phyloP scores from a whole-genome alignment of 2,329 filamentous ascomycete genomes.

The Aspergillus proliferans region DNA sequence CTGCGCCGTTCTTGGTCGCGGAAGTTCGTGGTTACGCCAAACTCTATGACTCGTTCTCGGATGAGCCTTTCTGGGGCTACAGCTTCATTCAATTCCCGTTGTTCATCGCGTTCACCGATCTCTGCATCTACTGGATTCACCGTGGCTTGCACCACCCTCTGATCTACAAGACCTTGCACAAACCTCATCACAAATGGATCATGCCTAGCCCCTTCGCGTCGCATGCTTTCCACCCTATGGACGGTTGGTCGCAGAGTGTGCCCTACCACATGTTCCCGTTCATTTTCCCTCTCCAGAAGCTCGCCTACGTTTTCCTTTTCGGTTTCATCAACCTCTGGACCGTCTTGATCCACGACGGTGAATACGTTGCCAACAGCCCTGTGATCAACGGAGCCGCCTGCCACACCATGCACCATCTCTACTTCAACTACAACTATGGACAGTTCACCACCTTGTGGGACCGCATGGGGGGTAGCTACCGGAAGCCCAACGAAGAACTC shows the following conservation, averaged over 20 bases:
- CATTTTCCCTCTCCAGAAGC: conserved; percentile 85
- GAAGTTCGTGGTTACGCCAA: conserved; percentile 80
- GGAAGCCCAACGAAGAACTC: conserved; percentile 59
- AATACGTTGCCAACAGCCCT: conserved; percentile 82
- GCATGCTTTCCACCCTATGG: conserved; percentile 89
- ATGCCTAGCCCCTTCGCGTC: conserved; percentile 91
- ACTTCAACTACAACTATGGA: conserved; percentile 89
- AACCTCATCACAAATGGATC: conserved; percentile 98
- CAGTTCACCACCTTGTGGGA: conserved; percentile 95
- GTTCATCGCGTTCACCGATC: conserved; percentile 83
- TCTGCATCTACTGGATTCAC: conserved; percentile 85
- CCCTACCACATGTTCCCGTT: conserved; percentile 92
- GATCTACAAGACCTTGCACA: conserved; percentile 84
- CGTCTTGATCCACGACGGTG: conserved; percentile 89
- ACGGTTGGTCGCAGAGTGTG: conserved; percentile 79
- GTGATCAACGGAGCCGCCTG: conserved; percentile 90
- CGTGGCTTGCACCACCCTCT: conserved; percentile 71
- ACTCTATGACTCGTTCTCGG: conserved; percentile 69
- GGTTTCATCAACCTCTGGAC: conserved; percentile 94
- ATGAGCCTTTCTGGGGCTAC: conserved; percentile 71
- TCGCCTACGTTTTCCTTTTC: conserved; percentile 77
- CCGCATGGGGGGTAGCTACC: conserved; percentile 66
- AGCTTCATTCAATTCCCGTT: conserved; percentile 75
- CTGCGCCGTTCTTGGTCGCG: conserved; percentile 69
- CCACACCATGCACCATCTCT: conserved; percentile 84